Percentiles rank a stretch among this genome's conserved stretches.
phyloP scores from a whole-genome alignment of 2,329 filamentous ascomycete species.

The Aspergillus amoenus region DNA sequence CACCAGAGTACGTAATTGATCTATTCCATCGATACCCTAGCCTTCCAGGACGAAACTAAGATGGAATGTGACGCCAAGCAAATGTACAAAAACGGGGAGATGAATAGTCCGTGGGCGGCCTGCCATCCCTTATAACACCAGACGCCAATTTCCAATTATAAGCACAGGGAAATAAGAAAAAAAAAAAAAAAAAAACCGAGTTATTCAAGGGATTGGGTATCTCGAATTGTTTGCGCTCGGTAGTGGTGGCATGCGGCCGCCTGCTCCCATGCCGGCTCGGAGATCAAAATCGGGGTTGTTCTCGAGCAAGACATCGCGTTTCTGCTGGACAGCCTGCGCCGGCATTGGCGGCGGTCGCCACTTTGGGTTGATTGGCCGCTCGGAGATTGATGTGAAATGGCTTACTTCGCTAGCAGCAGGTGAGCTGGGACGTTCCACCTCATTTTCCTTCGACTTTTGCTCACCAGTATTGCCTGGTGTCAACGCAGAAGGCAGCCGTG shows the following conservation, averaged over 20 bases:
- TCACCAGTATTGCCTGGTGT: constrained; percentile 41
- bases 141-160: not conserved
- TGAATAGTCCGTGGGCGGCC: not conserved
- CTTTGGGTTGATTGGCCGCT: constrained; percentile 82
- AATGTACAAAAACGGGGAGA: not conserved
- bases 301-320: constrained; percentile 71
- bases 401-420: constrained; percentile 76
- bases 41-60: not conserved
- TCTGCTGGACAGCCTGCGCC: constrained; percentile 52
- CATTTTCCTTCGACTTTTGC: constrained; percentile 48
- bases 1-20: not conserved
- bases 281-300: constrained; percentile 85
- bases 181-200: not conserved
- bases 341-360: constrained; percentile 60
- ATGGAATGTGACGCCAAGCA: not conserved
- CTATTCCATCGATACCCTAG: not conserved
- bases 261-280: constrained; percentile 41
- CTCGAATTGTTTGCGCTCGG: constrained; percentile 20
- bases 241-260: constrained; percentile 29
- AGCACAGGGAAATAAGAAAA: not conserved
- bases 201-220: constrained; percentile 26
- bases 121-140: not conserved
- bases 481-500: constrained; percentile 35
- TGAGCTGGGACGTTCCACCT: constrained; percentile 64
- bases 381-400: constrained; percentile 86